Conservation (phyloP, 2,329 filamentous ascomycete genomes). For the Colletotrichum sp. region DNA sequence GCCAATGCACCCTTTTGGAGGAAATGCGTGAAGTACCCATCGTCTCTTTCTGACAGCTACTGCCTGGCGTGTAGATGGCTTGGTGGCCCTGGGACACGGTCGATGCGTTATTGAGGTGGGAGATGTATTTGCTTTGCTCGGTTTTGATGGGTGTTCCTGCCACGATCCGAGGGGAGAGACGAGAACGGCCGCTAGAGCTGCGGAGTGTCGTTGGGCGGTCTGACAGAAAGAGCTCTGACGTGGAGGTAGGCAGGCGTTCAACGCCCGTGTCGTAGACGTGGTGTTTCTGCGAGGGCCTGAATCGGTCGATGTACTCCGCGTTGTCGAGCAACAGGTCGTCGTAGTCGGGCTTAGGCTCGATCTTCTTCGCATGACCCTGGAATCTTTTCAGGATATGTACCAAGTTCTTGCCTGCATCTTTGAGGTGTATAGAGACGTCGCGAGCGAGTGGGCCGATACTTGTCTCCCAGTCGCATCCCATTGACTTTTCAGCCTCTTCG, state of each 20-base stretch:
- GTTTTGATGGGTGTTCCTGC: neutral
- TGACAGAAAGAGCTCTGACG: neutral
- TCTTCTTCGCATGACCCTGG: neutral
- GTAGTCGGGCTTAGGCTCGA: neutral
- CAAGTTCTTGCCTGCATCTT: neutral
- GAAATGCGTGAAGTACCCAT: neutral
- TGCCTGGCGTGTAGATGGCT: neutral
- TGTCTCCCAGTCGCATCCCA: neutral
- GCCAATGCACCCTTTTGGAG: neutral
- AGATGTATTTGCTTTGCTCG: neutral
- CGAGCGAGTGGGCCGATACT: neutral
- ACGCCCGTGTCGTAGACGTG: fast-evolving
- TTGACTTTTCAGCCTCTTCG: fast-evolving
- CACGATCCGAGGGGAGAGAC: neutral
- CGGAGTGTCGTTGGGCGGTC: fast-evolving
- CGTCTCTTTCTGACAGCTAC: neutral
- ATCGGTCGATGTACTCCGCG: neutral
- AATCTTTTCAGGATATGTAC: fast-evolving
- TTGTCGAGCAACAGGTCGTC: neutral
- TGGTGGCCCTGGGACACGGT: neutral
- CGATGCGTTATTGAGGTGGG: neutral
- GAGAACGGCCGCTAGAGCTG: neutral
- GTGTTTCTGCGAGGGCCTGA: neutral
- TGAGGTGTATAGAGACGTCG: fast-evolving
- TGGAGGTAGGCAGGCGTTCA: neutral